Evolutionary conservation across 805 yeast species (phyloP), one percentile per base, ranked within the genome.

Genomic region (Myxozyma neotropica): DNA sequence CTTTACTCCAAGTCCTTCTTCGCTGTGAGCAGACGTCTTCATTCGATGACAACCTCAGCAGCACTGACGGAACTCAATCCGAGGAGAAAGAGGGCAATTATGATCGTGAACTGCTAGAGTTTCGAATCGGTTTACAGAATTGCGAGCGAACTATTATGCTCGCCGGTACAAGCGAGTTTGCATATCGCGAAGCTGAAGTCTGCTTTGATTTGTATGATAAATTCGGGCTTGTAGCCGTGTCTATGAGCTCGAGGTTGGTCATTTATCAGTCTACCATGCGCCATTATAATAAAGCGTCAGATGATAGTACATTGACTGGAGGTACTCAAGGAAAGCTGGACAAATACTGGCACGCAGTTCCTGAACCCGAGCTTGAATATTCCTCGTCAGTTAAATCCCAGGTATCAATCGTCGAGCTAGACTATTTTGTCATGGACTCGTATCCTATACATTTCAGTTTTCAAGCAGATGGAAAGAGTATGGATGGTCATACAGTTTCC

Each of bases 151-250:
- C 52, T 15, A 26, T 47, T 19, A 46, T 57, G 31, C 17, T 13
- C 24, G 66, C 66, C 5, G 66, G 66, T 12, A 44, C 58, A 6
- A 65, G 66, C 15, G 66, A 62, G 42, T 55, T 62, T 44, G 58
- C 36, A 13, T 36, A 46, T 36, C 23, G 39, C 15, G 39, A 24
- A 4, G 8, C 21, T 13, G 36, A 42, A 23, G 64, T 53, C 23
- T 44, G 53, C 27, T 62, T 60, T 29, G 61, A 60, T n/a, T 33
- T 38, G 17, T 53, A 47, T 35, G 58, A 54, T 31, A 33, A 29
- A n/a, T 31, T 40, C 15, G 59, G 61, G 2, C 26, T 44, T 13
- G 26, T 60, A 10, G 59, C 60, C 2, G 48, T 60, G 8, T 50
- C 58, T 13, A 24, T 60, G 46, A 51, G 52, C 39, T 55, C 66